Conservation (phyloP, 768 basidiomycete species). For the Psilocybe cubensis region DNA sequence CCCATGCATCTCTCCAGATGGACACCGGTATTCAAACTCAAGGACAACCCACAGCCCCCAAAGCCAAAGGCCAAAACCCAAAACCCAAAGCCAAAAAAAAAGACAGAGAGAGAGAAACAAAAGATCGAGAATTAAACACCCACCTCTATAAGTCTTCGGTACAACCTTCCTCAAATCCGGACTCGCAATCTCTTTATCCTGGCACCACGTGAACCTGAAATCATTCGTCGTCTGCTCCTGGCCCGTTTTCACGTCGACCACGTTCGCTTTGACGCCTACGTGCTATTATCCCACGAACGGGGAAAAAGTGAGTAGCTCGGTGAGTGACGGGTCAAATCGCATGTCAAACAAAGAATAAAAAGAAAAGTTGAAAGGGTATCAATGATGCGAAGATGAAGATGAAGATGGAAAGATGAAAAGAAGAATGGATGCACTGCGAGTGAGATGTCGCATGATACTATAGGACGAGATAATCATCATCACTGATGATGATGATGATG, state of each 20-base stretch:
- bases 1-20: too few relatives aligned
- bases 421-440: background rate
- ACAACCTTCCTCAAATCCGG: constrained; percentile 50
- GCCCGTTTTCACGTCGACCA: constrained; percentile 70
- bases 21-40: too few relatives aligned
- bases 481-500: too few relatives aligned
- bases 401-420: background rate
- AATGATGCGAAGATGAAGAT: too few relatives aligned
- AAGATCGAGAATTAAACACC: constrained; percentile 18
- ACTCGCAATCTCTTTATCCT: constrained; percentile 33
- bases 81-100: background rate
- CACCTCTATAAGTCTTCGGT: constrained; percentile 73
- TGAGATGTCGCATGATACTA: too few relatives aligned
- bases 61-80: too few relatives aligned
- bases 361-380: too few relatives aligned
- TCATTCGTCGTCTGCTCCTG: constrained; percentile 71
- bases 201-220: constrained; percentile 76
- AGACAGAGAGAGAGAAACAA: background rate
- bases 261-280: constrained; percentile 71
- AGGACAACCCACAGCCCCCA: too few relatives aligned
- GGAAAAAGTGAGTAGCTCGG: background rate
- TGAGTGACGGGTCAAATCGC: background rate
- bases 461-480: too few relatives aligned
- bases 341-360: too few relatives aligned
- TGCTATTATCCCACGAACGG: constrained; percentile 58